Base-by-base conservation (phyloP, 257 asterid species). In the Solanum medicagineum region DNA sequence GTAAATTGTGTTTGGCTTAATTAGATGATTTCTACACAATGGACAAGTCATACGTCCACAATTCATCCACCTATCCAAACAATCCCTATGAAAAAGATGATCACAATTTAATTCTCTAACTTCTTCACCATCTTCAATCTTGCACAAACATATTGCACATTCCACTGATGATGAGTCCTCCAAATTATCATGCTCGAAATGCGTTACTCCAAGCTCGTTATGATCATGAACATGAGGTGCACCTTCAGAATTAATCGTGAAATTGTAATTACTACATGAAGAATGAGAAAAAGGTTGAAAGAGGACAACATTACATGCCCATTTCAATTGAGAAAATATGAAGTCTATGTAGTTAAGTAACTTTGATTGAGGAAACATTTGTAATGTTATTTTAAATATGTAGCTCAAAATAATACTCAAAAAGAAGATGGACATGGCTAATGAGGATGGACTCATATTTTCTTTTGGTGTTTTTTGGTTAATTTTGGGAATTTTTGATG, bases 31-130 rank as follows among this genome's bases (percentile, higher is more conserved):
- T 9, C 88, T 85, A n/a, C 91, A 86, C 6, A 88, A 51, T 1
- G 89, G 89, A 59, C 91, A 88, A 8, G 86, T 82, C 7, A 22
- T n/a, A 2, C 84, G 84, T 22, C 77, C 83, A 51, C 47, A 77
- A 26, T 77, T 77, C 47, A 77, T 77, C 83, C 83, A 77, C 10
- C 87, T 74, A 53, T 88, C 89, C 14, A 88, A 75, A 55, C 91
- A 88, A 69, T 29, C 87, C 65, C 83, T 66, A 62, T 86, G 91
- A 47, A 84, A 88, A 60, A 63, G 2, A 75, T 86, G 91, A 60
- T 80, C 81, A 83, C 91, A 88, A 2, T 17, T 83, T 7, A 86
- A 32, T 73, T 86, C 91, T 66, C 84, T 59, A 22, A 87, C 47
- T 65, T 87, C 88, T 24, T 82, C 62, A 29, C 88, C 85, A 85